These are phyloP conservation scores for Pyrenochaeta sp. DNA, from an alignment of 2,329 filamentous ascomycete genomes.

Conservation along the genomic window DNA sequence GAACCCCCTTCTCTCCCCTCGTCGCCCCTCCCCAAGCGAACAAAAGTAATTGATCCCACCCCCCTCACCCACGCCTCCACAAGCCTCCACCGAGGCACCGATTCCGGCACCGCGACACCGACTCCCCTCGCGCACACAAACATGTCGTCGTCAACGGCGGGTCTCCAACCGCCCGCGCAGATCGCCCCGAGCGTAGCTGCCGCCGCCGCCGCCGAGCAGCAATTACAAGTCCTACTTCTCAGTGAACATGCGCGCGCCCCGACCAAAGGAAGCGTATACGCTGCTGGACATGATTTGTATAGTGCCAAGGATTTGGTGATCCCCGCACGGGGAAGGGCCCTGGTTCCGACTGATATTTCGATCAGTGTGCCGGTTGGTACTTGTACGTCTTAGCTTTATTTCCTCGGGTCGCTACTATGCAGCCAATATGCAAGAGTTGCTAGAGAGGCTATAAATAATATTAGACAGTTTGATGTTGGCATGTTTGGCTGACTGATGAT, in stretches of 20 bases:
- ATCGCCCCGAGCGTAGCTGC: conserved; percentile 35
- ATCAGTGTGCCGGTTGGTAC: conserved; percentile 91
- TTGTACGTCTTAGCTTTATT: conserved; percentile 65
- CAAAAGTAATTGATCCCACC: conserved; percentile 67
- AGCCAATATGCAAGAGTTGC: too few relatives aligned
- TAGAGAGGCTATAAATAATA: too few relatives aligned
- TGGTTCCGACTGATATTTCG: conserved; percentile 90
- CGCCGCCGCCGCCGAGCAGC: conserved; percentile 50
- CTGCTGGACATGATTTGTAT: conserved; percentile 95
- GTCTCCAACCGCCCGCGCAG: conserved; percentile 31
- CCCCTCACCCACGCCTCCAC: conserved; percentile 40
- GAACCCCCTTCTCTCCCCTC: conserved; percentile 67
- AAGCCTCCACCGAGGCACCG: conserved; percentile 33
- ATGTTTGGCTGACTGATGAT: too few relatives aligned
- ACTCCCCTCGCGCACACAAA: conserved; percentile 39
- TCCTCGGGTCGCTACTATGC: background rate
- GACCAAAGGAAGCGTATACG: conserved; percentile 86
- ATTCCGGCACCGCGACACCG: conserved; percentile 47
- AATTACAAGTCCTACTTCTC: conserved; percentile 90
- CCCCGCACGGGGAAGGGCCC: conserved; percentile 80
- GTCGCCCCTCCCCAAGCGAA: conserved; percentile 81
- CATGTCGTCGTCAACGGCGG: conserved; percentile 10
- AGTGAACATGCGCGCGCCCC: conserved; percentile 80
- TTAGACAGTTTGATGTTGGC: too few relatives aligned
- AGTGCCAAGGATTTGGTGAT: conserved; percentile 76